phyloP scores from a whole-genome alignment of 164 flowering plant species.

The Tetracentron sinense region DNA sequence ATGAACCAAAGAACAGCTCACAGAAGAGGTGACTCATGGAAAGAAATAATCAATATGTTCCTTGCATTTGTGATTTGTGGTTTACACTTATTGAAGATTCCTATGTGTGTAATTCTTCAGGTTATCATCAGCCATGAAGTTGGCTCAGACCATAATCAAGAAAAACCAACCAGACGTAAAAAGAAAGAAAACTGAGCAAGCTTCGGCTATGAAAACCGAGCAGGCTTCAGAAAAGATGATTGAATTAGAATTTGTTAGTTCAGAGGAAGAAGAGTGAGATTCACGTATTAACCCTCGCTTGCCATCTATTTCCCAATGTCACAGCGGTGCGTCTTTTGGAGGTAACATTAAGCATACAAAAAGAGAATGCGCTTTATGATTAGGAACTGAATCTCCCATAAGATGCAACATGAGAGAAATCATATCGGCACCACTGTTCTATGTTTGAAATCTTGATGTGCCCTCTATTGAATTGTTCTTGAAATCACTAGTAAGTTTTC shows the following conservation, averaged over 20 bases:
- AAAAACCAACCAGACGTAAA: constrained; percentile 37
- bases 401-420: background rate
- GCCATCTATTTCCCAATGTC: background rate
- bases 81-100: background rate
- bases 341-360: background rate
- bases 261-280: constrained; percentile 57
- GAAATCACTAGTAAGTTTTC: too few relatives aligned
- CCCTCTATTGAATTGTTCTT: too few relatives aligned
- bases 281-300: background rate
- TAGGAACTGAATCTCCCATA: background rate
- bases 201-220: constrained; percentile 22
- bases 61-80: background rate
- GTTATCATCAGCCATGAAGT: constrained; percentile 28
- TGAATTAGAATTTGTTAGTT: constrained; percentile 67
- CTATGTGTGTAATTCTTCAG: constrained; percentile 26
- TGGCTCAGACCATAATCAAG: constrained; percentile 18
- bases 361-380: background rate
- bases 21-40: constrained; percentile 42
- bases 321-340: background rate
- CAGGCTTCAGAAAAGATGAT: constrained; percentile 53
- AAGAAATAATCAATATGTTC: background rate
- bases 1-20: constrained; percentile 18
- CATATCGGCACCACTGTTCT: background rate
- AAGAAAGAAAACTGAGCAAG: constrained; percentile 37
- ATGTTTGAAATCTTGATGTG: too few relatives aligned